A percentile compares a stretch with the other conserved stretches of the same genome.
Conservation (phyloP, 2,329 filamentous ascomycete species). For the Lachnellula occidentalis region DNA sequence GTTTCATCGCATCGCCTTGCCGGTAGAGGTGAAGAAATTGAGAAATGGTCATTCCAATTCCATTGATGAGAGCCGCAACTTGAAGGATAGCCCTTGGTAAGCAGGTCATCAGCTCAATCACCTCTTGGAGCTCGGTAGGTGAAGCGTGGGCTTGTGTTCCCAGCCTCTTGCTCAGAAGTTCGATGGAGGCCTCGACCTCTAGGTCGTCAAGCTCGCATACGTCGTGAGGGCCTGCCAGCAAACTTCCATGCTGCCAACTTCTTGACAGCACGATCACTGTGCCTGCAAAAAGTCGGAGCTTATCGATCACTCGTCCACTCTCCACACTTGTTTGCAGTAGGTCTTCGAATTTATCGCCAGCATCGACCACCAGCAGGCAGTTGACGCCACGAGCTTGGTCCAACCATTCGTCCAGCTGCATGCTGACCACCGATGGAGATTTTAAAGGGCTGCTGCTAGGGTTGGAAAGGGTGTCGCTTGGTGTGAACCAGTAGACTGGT, state of each 20-base stretch:
- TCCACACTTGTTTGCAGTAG: conserved; percentile 4
- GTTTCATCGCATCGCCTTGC: conserved; percentile 18
- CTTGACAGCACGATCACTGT: conserved; percentile 19
- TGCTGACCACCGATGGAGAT: neutral
- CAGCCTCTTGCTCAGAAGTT: conserved; percentile 14
- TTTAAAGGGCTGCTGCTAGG: neutral
- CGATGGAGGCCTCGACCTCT: conserved; percentile 17
- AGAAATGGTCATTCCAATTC: conserved; percentile 21
- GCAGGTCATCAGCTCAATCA: conserved; percentile 14
- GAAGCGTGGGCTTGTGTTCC: conserved; percentile 7
- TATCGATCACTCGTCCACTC: conserved; percentile 12
- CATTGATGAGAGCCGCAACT: conserved; percentile 19
- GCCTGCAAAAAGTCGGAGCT: conserved; percentile 16
- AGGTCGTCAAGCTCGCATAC: conserved; percentile 18
- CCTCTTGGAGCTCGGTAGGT: conserved; percentile 16
- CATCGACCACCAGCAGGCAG: conserved; percentile 19
- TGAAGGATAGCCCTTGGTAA: conserved; percentile 23
- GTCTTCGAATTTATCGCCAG: conserved; percentile 14
- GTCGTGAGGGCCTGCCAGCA: conserved; percentile 16
- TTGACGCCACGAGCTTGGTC: conserved; percentile 4
- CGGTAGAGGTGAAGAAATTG: conserved; percentile 22
- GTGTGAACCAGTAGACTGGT: conserved; percentile 23
- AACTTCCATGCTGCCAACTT: conserved; percentile 16
- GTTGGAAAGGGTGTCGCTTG: conserved; percentile 9
- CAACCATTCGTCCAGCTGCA: conserved; percentile 17